Base-by-base conservation (phyloP, 768 basidiomycete species). In the Postia placenta region DNA sequence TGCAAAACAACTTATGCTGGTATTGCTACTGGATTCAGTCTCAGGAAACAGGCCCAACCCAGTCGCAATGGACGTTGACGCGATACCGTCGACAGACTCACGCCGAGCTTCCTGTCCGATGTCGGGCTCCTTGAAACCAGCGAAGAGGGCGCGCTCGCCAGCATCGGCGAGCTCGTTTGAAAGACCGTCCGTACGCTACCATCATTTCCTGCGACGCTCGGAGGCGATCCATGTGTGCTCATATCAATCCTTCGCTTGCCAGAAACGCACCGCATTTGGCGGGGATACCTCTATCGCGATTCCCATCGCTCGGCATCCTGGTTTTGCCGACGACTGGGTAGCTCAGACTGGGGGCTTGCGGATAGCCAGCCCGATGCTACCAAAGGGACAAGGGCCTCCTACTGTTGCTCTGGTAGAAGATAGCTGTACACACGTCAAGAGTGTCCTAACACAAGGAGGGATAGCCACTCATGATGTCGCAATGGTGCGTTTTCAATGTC, bases 271-370 rank as follows among this genome's bases (percentile, higher is more conserved):
- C 19, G 73, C 72, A 1, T 64, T 83, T 27, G 69, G 68, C 35
- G 61, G 71, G 11, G 63, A 61, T 30, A 61, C 56, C 15, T 42
- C 52, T 22, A 36, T 56, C 26, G 50, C 54, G 15, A 26, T 48
- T 9, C 51, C 53, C 12, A 28, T 52, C 17, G 38, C 55, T 33
- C 53, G 33, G 47, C 42, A 20, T 53, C 52, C 48, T 42, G 42
- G 39, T 41, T 47, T 41, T 43, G 33, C 20, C 37, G 87, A 87
- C 50, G 86, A 89, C 59, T 90, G 85, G 87, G 86, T 89, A 11
- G 70, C 73, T 50, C 84, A 82, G 59, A 77, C 87, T 3, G 74
- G 78, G 47, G 81, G 75, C 41, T 72, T 89, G 52, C 73, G 75
- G n/a, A 83, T 89, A 19, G 74, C 76, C 46, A 79, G 79, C 53